Conservation (phyloP, 2,329 filamentous ascomycete species). For the Tolypocladium paradoxum region DNA sequence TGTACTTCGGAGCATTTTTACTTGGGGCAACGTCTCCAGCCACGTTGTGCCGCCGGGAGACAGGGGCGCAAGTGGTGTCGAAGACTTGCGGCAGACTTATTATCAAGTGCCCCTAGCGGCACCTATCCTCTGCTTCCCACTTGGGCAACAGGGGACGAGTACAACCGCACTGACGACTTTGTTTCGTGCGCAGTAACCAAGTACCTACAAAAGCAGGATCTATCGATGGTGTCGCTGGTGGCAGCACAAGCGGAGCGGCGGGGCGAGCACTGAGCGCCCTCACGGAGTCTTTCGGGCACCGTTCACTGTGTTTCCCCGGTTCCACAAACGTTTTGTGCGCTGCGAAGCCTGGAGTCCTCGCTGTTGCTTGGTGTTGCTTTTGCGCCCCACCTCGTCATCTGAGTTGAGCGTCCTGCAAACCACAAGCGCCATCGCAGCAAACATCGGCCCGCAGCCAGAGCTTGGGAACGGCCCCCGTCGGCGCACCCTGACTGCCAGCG, state of each 20-base stretch:
- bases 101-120: too few relatives aligned
- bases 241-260: background rate
- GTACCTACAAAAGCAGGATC: background rate
- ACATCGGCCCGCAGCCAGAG: background rate
- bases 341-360: background rate
- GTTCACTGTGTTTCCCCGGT: background rate
- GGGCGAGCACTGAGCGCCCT: background rate
- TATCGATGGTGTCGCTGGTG: background rate
- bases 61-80: background rate
- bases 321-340: background rate
- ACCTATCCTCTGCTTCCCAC: background rate
- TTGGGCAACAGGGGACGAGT: background rate
- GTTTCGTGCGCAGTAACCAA: background rate
- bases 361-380: background rate
- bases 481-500: background rate
- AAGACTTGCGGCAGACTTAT: background rate
- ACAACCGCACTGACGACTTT: background rate
- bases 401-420: background rate
- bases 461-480: background rate
- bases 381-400: slow-evolving; percentile 1
- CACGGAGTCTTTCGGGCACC: background rate
- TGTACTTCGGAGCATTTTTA: background rate
- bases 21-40: background rate
- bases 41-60: background rate
- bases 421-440: background rate